Base-by-base conservation (phyloP, 805 yeast genomes). In the Wickerhamomyces chambardii region DNA sequence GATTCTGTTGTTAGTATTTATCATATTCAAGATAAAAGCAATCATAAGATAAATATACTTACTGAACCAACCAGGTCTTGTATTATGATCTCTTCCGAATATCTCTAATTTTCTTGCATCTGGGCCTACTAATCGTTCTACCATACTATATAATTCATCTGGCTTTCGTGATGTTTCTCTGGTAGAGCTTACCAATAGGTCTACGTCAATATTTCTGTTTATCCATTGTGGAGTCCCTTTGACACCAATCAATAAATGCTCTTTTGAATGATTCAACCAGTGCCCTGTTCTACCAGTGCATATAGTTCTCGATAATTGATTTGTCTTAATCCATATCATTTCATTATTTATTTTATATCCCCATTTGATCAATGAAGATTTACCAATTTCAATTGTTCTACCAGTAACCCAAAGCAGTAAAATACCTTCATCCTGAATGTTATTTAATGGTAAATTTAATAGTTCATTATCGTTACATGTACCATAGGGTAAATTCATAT, bases 271-370 rank as follows among this genome's bases (percentile, higher is more conserved):
- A 52, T 89, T 89, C 35, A 89, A 65, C 97, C 97, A 89, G 55
- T 89, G 97, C 0, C 97, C 97, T 0, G 97, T 89, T 43, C 97
- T 64, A 2, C 97, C 97, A 0, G 97, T 90, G 40, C 94, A 87
- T 30, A 89, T 87, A 0, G 96, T 89, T 40, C 95, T 64, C 16
- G 80, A 75, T 41, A 90, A 59, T 53, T 90, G 97, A 55, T 89
- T 89, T 5, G 92, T 75, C 55, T 89, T 89, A 39, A 86, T 72
- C 97, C 97, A 89, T 8, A 89, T 73, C 41, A 89, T 57, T 53
- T 89, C 97, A 54, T 87, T 90, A 17, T 73, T 60, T 5, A 81
- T 74, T 27, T 58, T 53, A 53, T 89, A 89, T 2, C 97, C 97
- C 95, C 96, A 87, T 39, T 72, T 75, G 4, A 54, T 55, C 36